Conservation (phyloP, 2,329 filamentous ascomycete species). For the Beauveria australis region DNA sequence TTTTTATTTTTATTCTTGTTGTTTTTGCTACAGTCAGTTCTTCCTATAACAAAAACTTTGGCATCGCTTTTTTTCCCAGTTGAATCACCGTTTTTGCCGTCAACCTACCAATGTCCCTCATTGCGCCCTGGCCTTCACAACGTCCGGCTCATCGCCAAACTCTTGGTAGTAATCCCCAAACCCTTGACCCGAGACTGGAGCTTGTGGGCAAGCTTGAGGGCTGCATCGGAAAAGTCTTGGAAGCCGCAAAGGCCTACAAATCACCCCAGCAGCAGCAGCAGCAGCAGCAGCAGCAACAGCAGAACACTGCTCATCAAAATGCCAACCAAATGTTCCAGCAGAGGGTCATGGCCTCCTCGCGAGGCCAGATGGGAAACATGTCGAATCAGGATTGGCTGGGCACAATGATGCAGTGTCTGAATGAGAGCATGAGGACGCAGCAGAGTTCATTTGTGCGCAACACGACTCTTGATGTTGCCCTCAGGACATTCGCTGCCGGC, state of each 20-base stretch:
- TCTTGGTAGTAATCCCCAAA: neutral
- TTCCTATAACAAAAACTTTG: too few relatives aligned
- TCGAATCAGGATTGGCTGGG: conserved; percentile 1
- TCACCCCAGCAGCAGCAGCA: neutral
- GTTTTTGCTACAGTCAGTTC: neutral
- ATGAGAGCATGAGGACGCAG: conserved; percentile 2
- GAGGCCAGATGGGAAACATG: neutral
- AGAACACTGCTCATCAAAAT: neutral
- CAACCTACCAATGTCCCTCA: neutral
- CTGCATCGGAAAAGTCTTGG: neutral
- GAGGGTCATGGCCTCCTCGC: neutral
- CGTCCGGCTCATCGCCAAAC: neutral
- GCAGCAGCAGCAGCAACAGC: neutral
- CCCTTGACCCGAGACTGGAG: neutral
- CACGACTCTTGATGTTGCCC: neutral
- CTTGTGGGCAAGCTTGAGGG: neutral
- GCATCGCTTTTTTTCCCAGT: too few relatives aligned
- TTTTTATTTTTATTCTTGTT: neutral
- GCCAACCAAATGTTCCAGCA: conserved; percentile 8
- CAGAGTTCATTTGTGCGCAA: conserved; percentile 2
- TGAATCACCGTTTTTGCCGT: neutral
- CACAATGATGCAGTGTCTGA: conserved; percentile 5
- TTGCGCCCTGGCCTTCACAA: neutral
- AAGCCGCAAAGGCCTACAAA: neutral
- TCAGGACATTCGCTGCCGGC: neutral